Percentiles rank a stretch among this genome's conserved stretches.
These are phyloP conservation scores for Rachicladosporium sp. DNA, from an alignment of 2,329 filamentous ascomycete species.

Conservation along the genomic window DNA sequence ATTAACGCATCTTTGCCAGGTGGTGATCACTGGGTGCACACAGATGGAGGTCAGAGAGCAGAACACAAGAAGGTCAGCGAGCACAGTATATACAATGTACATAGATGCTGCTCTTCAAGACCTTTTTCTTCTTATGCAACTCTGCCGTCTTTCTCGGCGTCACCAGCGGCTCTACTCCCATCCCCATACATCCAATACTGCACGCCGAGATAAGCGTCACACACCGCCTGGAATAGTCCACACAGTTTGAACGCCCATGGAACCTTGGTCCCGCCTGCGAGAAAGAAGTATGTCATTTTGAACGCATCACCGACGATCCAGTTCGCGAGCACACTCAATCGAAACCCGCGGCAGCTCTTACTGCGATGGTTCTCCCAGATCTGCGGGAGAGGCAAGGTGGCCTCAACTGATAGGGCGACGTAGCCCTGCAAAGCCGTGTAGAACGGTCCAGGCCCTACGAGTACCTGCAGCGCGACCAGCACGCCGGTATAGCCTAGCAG, in stretches of 20 bases:
- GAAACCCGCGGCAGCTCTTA: conserved; percentile 64
- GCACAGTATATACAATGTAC: too few relatives aligned
- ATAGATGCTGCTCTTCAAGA: too few relatives aligned
- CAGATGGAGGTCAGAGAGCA: too few relatives aligned
- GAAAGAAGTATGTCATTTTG: conserved; percentile 70
- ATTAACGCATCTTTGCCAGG: too few relatives aligned
- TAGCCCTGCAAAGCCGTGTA: conserved; percentile 62
- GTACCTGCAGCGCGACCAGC: conserved; percentile 52
- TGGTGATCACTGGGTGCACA: too few relatives aligned
- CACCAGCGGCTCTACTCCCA: conserved; percentile 23
- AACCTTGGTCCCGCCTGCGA: conserved; percentile 51
- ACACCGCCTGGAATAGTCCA: conserved; percentile 66
- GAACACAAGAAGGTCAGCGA: too few relatives aligned
- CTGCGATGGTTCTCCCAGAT: conserved; percentile 57
- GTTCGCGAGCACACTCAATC: conserved; percentile 60
- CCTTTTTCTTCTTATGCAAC: conserved; percentile 10
- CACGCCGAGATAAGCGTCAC: conserved; percentile 62
- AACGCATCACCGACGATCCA: conserved; percentile 73
- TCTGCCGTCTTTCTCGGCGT: conserved; percentile 15
- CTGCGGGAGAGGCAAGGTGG: conserved; percentile 70
- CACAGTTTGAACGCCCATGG: conserved; percentile 72
- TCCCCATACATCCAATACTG: conserved; percentile 63
- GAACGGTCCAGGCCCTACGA: conserved; percentile 48
- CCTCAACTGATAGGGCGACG: conserved; percentile 66
- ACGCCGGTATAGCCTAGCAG: conserved; percentile 53